phyloP scores from a whole-genome alignment of 495 filamentous ascomycete genomes.

The Aspergillus bridgeri region DNA sequence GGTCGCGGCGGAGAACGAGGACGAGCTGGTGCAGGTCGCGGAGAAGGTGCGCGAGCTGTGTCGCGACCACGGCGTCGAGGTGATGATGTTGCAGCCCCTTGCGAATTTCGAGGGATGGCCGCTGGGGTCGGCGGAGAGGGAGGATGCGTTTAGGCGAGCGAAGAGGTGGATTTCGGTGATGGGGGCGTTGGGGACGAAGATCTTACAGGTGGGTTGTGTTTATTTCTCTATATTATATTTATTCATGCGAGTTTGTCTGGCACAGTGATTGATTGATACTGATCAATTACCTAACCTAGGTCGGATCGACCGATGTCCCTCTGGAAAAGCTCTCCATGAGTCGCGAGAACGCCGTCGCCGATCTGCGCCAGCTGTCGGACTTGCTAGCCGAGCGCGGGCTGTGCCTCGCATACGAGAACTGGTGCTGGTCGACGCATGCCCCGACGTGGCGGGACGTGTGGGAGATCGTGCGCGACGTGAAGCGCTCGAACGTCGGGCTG shows the following conservation, averaged over 20 bases:
- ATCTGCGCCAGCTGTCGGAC: constrained; percentile 63
- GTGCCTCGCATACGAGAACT: constrained; percentile 76
- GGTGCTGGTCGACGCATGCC: constrained; percentile 77
- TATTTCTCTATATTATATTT: background rate
- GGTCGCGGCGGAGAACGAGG: constrained; percentile 54
- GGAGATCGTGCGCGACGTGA: constrained; percentile 58
- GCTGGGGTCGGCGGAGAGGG: constrained; percentile 50
- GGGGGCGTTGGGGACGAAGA: constrained; percentile 63
- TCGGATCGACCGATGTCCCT: constrained; percentile 66
- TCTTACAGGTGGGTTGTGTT: constrained; percentile 58
- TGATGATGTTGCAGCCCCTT: constrained; percentile 79
- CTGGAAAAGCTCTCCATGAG: constrained; percentile 48
- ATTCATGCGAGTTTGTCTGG: no score
- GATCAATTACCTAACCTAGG: no score
- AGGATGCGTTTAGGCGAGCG: constrained; percentile 64
- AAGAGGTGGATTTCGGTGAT: constrained; percentile 71
- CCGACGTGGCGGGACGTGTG: constrained; percentile 66
- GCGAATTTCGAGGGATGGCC: constrained; percentile 78
- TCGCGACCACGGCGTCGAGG: constrained; percentile 48
- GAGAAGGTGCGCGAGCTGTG: constrained; percentile 51
- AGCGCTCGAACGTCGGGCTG: constrained; percentile 65
- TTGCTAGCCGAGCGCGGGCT: constrained; percentile 54
- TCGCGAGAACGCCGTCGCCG: constrained; percentile 49
- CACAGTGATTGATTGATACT: no score
- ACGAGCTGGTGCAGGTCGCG: constrained; percentile 48